phyloP scores from a whole-genome alignment of 2,329 filamentous ascomycete genomes.

The Alternaria sp. region DNA sequence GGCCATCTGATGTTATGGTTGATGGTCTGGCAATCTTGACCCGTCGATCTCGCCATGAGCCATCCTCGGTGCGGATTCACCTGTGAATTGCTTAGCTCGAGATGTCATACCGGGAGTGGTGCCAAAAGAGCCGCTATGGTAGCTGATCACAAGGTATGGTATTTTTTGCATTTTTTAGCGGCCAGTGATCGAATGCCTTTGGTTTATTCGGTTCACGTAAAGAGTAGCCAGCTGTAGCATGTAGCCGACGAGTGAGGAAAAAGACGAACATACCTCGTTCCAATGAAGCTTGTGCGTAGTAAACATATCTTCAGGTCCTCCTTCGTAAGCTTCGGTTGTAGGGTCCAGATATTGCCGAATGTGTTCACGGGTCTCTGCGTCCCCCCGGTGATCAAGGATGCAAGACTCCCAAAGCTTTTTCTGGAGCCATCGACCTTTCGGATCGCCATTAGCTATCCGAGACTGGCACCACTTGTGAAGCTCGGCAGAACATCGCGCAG shows the following conservation, averaged over 20 bases:
- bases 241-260: not conserved
- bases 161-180: not conserved
- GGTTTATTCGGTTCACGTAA: not conserved
- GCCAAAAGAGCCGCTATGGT: no score
- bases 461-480: conserved; percentile 43
- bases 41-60: conserved; percentile 16
- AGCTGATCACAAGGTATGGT: no score
- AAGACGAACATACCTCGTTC: conserved; percentile 37
- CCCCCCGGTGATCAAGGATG: not conserved
- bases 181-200: not conserved
- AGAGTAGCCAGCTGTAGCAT: not conserved
- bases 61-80: conserved; percentile 25
- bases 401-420: conserved; percentile 34
- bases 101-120: no score
- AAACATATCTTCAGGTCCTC: conserved; percentile 28
- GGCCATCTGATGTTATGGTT: conserved; percentile 30
- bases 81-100: conserved; percentile 21
- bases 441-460: conserved; percentile 25
- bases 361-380: no score
- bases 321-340: conserved; percentile 28
- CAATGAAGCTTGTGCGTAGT: conserved; percentile 29
- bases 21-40: conserved; percentile 18
- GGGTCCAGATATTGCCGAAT: conserved; percentile 16
- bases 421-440: conserved; percentile 39
- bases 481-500: conserved; percentile 22